Conservation (phyloP, 495 filamentous ascomycete genomes). For the Halenospora varia region DNA sequence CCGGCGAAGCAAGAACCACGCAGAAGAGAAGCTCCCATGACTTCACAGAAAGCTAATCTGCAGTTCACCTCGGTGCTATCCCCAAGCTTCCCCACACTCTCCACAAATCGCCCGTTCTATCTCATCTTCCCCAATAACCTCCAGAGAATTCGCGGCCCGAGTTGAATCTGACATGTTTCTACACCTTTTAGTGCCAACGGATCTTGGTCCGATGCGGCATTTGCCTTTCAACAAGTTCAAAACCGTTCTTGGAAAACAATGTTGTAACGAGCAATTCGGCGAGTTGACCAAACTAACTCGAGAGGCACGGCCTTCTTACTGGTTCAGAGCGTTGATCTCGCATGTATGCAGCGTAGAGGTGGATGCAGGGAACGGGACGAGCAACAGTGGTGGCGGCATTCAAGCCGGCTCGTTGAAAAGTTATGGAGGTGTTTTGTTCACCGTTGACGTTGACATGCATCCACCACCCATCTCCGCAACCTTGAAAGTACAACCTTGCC, state of each 20-base stretch:
- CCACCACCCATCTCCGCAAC: too few species aligned
- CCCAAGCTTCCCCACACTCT: neutral
- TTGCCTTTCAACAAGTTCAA: too few species aligned
- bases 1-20: neutral
- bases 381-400: neutral
- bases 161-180: neutral
- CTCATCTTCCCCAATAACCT: too few species aligned
- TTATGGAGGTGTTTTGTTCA: too few species aligned
- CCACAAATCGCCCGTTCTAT: too few species aligned
- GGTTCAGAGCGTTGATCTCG: too few species aligned
- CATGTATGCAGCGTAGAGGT: too few species aligned
- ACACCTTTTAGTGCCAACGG: neutral
- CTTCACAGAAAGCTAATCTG: neutral
- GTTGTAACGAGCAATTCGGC: neutral
- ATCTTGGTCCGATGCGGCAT: too few species aligned
- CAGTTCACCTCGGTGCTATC: neutral
- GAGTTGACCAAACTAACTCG: neutral
- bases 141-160: too few species aligned
- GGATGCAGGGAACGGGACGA: neutral
- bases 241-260: neutral
- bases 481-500: neutral
- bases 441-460: too few species aligned
- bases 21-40: too few species aligned
- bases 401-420: neutral
- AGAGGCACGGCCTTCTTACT: neutral